A percentile compares a stretch with the other conserved stretches of the same genome.
Conservation (phyloP, 352 stramenopile species). For the Globisporangium polare region DNA sequence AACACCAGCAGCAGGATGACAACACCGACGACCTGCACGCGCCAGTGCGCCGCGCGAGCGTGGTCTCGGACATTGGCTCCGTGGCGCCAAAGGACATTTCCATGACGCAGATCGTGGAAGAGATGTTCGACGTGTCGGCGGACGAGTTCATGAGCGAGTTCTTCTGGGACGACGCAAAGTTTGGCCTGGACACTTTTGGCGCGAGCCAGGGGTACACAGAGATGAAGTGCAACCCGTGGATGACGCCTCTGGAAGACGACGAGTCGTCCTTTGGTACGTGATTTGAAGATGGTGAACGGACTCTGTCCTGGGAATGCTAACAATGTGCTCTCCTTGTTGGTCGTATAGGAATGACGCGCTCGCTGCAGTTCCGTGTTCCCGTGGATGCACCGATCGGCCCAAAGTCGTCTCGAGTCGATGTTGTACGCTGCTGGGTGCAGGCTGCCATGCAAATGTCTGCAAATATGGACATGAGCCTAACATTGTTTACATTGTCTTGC, state of each 20-base stretch:
- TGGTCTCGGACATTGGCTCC: slow-evolving; percentile 61
- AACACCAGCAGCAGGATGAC: neutral
- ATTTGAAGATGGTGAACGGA: neutral
- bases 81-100: slow-evolving; percentile 66
- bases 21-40: neutral
- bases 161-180: slow-evolving; percentile 58
- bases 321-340: neutral
- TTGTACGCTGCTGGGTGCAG: slow-evolving; percentile 26
- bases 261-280: slow-evolving; percentile 25
- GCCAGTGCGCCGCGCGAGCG: slow-evolving; percentile 25
- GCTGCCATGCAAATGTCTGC: neutral
- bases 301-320: neutral
- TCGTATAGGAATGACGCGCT: slow-evolving; percentile 46
- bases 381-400: slow-evolving; percentile 79
- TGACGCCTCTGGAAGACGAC: slow-evolving; percentile 38
- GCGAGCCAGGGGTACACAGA: slow-evolving; percentile 60
- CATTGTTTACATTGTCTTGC: neutral
- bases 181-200: slow-evolving; percentile 67
- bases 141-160: slow-evolving; percentile 74
- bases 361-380: slow-evolving; percentile 70
- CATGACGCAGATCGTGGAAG: slow-evolving; percentile 66
- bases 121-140: slow-evolving; percentile 54
- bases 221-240: slow-evolving; percentile 72
- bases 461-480: neutral
- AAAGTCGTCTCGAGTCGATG: slow-evolving; percentile 77